These are phyloP conservation scores for Triticum dicoccoides DNA, from an alignment of 176 grass and related monocot species.

Conservation along the genomic window DNA sequence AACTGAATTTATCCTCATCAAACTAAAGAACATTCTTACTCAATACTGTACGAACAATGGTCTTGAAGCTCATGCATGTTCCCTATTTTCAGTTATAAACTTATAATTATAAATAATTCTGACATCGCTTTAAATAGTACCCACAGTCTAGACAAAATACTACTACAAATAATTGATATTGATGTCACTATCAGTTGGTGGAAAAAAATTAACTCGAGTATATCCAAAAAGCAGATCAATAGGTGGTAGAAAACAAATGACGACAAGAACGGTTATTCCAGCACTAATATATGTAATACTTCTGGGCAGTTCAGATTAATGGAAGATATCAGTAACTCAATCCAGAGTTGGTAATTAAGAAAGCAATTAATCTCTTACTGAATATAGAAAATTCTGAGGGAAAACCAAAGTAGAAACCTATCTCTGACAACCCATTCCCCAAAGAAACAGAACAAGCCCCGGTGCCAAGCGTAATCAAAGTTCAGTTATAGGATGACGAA, in stretches of 20 bases:
- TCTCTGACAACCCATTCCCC: constrained; percentile 1
- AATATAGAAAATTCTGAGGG: constrained; percentile 41
- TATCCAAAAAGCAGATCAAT: constrained; percentile 18
- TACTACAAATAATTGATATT: neutral
- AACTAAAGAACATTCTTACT: no score
- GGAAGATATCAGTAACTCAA: neutral
- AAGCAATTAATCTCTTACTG: constrained; percentile 21
- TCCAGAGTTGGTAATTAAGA: constrained; percentile 19
- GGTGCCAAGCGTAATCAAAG: neutral
- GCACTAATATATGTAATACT: neutral
- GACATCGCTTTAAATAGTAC: neutral
- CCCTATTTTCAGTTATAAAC: no score
- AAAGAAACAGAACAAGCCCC: constrained; percentile 10
- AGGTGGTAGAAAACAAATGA: neutral
- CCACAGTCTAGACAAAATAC: neutral
- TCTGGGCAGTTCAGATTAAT: neutral
- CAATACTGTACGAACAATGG: no score
- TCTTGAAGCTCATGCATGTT: no score
- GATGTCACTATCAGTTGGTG: constrained; percentile 23
- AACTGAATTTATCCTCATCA: no score
- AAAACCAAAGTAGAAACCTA: constrained; percentile 16
- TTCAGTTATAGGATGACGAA: constrained; percentile 4
- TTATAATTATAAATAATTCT: constrained; percentile 4
- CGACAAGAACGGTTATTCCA: neutral
- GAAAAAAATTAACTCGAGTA: constrained; percentile 18